Percentiles rank a stretch among this genome's conserved stretches.
These are phyloP conservation scores for Pyracantha coccinea DNA, from an alignment of 331 rosid species.

Conservation along the genomic window DNA sequence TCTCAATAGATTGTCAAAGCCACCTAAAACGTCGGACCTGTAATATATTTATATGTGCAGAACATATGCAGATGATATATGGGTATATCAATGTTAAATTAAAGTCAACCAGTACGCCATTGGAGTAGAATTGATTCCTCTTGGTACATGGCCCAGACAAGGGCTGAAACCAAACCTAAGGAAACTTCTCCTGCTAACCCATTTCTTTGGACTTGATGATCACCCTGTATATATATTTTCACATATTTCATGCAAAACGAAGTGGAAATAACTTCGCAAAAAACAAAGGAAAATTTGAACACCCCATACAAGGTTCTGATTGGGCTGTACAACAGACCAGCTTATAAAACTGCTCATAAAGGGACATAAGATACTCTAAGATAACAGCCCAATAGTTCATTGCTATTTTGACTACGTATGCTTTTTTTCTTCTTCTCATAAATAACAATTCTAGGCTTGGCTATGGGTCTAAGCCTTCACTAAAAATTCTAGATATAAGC, in stretches of 20 bases:
- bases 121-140: neutral
- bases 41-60: neutral
- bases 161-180: neutral
- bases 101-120: neutral
- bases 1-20: conserved; percentile 68
- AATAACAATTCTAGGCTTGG: neutral
- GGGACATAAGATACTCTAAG: neutral
- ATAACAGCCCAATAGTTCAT: neutral
- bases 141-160: neutral
- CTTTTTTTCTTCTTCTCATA: neutral
- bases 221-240: neutral
- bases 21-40: conserved; percentile 44
- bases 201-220: neutral
- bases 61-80: neutral
- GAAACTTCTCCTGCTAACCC: neutral
- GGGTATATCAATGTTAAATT: neutral
- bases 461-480: neutral
- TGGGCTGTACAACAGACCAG: neutral
- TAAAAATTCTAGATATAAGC: neutral
- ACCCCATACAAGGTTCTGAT: neutral
- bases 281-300: neutral
- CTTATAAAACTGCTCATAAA: neutral
- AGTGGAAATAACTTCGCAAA: neutral
- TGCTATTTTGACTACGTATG: neutral
- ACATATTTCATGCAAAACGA: neutral